These are phyloP conservation scores for Silene conica DNA, from an alignment of 148 eudicot species.

Conservation along the genomic window DNA sequence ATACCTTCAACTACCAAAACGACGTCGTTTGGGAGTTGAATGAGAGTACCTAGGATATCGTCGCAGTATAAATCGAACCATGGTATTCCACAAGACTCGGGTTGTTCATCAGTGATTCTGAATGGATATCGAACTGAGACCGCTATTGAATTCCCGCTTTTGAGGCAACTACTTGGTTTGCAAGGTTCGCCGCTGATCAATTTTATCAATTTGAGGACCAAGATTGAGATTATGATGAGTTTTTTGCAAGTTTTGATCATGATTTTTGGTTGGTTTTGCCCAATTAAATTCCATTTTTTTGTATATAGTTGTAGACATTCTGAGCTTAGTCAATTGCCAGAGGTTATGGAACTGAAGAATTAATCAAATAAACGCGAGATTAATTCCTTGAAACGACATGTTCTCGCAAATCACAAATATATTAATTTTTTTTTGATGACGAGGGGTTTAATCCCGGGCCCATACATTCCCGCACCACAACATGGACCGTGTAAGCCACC, in stretches of 20 bases:
- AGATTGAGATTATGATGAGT: background rate
- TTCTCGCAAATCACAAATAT: background rate
- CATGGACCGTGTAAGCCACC: too few relatives aligned
- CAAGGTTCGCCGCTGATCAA: background rate
- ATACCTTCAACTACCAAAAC: background rate
- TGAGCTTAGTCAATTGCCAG: background rate
- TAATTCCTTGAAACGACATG: background rate
- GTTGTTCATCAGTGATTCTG: background rate
- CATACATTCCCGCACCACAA: too few relatives aligned
- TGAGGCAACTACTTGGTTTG: background rate
- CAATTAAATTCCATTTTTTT: background rate
- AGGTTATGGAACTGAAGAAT: background rate
- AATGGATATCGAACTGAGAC: conserved; percentile 12
- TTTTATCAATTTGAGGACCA: background rate
- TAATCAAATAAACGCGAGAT: background rate
- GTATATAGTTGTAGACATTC: background rate
- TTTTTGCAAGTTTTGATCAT: background rate
- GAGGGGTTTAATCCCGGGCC: too few relatives aligned
- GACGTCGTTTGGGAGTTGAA: conserved; percentile 13
- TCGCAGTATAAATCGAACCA: conserved; percentile 12
- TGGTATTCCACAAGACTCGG: background rate
- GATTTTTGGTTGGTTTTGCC: background rate
- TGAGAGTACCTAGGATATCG: background rate
- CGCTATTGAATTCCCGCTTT: background rate
- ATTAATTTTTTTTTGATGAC: too few relatives aligned